Conservation (phyloP, 768 basidiomycete genomes). For the Tephrocybe sp. region DNA sequence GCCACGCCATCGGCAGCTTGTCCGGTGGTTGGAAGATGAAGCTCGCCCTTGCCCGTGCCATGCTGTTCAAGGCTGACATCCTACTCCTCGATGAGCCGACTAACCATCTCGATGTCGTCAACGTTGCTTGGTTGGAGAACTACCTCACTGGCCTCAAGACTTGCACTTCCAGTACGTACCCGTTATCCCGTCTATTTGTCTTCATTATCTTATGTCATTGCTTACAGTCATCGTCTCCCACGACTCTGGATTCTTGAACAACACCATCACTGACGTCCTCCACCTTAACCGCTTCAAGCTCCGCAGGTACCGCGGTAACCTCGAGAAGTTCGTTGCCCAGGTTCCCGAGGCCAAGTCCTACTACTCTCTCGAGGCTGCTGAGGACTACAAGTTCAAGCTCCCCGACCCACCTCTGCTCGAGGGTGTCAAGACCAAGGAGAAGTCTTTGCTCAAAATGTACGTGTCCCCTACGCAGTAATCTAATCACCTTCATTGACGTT, state of each 20-base stretch:
- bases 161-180: constrained; percentile 83
- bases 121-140: constrained; percentile 95
- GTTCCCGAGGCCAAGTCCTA: constrained; percentile 98
- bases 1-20: constrained; percentile 80
- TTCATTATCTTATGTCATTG: constrained; percentile 10
- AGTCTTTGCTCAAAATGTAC: constrained; percentile 90
- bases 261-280: constrained; percentile 96
- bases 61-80: constrained; percentile 98
- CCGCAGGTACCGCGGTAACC: constrained; percentile 92
- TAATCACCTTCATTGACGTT: neutral
- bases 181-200: neutral
- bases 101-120: constrained; percentile 96
- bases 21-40: constrained; percentile 99
- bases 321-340: constrained; percentile 89
- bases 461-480: constrained; percentile 2
- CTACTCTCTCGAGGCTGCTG: constrained; percentile 92
- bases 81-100: constrained; percentile 96
- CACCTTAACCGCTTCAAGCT: constrained; percentile 99
- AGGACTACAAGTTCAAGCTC: constrained; percentile 99
- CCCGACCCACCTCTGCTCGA: constrained; percentile 96
- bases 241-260: constrained; percentile 97
- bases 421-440: constrained; percentile 99
- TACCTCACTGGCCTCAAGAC: constrained; percentile 85
- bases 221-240: constrained; percentile 90
- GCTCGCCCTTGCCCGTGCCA: constrained; percentile 93